These are phyloP conservation scores for Pythium dissimile DNA, from an alignment of 352 stramenopile genomes.

Conservation along the genomic window DNA sequence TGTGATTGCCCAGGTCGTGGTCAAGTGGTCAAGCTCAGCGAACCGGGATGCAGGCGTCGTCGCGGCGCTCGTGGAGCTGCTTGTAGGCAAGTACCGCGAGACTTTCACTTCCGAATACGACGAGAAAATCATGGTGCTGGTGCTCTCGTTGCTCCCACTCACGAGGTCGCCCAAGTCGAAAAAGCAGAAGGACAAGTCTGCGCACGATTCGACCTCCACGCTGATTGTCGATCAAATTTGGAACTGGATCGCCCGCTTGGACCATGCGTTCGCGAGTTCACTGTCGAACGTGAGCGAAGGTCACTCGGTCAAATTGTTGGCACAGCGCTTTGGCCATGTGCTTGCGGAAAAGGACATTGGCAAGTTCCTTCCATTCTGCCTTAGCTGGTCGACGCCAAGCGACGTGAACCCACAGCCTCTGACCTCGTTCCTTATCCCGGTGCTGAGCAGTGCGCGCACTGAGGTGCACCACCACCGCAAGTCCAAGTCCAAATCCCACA, in stretches of 20 bases:
- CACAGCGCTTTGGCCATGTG: constrained; percentile 36
- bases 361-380: constrained; percentile 50
- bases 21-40: constrained; percentile 39
- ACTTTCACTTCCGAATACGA: constrained; percentile 29
- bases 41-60: constrained; percentile 27
- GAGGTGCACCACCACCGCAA: constrained; percentile 27
- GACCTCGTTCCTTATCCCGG: constrained; percentile 56
- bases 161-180: constrained; percentile 13
- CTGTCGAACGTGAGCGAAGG: constrained; percentile 1
- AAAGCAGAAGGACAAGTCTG: constrained; percentile 16
- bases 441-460: constrained; percentile 45
- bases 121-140: constrained; percentile 56
- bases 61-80: constrained; percentile 45
- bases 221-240: constrained; percentile 34
- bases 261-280: constrained; percentile 47
- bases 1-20: constrained; percentile 42
- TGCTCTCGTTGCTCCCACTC: constrained; percentile 44
- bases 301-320: constrained; percentile 24
- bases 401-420: constrained; percentile 43
- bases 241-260: constrained; percentile 40
- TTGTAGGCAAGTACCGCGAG: constrained; percentile 44
- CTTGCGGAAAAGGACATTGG: constrained; percentile 33
- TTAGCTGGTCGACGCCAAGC: constrained; percentile 54
- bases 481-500: constrained; percentile 33
- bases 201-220: background rate